Conservation (phyloP, 1,284 basidiomycete species). For the Ceratobasidium papillatum region DNA sequence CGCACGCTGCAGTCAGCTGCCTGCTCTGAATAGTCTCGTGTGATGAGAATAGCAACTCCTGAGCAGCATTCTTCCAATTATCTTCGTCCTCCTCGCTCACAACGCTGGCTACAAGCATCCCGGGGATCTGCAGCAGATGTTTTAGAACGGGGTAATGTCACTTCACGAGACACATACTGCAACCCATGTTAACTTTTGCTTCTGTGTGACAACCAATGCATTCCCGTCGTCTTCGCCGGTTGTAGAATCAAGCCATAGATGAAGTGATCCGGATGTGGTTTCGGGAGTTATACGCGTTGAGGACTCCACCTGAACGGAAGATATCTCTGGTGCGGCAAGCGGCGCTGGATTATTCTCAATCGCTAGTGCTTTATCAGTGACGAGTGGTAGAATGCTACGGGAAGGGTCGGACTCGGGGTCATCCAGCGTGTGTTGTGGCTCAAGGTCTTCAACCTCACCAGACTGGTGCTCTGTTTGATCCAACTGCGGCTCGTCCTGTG, state of each 20-base stretch:
- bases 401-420: conserved; percentile 1
- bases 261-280: conserved; percentile 19
- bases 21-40: conserved; percentile 16
- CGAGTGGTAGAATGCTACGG: neutral
- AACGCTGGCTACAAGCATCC: conserved; percentile 26
- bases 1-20: conserved; percentile 29
- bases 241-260: conserved; percentile 27
- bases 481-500: neutral
- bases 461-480: neutral
- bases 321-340: neutral
- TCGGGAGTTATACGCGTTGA: neutral
- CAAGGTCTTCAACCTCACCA: neutral
- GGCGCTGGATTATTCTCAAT: neutral
- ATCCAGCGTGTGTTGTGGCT: neutral
- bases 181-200: conserved; percentile 15
- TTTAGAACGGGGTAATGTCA: neutral
- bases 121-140: neutral
- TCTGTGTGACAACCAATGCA: neutral
- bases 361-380: neutral
- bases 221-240: neutral
- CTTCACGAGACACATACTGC: conserved; percentile 1
- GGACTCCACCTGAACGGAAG: neutral
- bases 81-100: neutral
- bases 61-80: conserved; percentile 20
- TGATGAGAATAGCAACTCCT: conserved; percentile 11